Percentiles rank a stretch among this genome's conserved stretches.
phyloP scores from a whole-genome alignment of 1,284 basidiomycete species.

The Apiotrichum domesticum region DNA sequence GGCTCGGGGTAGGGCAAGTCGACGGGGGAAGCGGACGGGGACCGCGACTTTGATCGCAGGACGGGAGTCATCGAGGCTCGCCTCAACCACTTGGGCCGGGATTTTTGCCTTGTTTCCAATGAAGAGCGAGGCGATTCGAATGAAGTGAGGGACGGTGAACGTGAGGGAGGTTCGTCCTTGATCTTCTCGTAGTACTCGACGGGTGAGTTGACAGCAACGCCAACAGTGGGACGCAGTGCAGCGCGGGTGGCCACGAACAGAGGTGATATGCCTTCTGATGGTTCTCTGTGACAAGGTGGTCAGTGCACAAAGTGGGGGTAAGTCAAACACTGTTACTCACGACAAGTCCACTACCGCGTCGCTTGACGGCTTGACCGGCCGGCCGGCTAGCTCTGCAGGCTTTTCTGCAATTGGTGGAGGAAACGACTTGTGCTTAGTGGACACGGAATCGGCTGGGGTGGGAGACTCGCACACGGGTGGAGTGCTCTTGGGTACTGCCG shows the following conservation, averaged over 20 bases:
- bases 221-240: constrained; percentile 25
- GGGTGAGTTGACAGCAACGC: too few species aligned
- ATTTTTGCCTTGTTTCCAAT: constrained; percentile 19
- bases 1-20: constrained; percentile 23
- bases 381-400: constrained; percentile 1
- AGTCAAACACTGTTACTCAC: constrained; percentile 3
- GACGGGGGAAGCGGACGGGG: constrained; percentile 21
- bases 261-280: constrained; percentile 18
- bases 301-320: not conserved
- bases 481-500: not conserved
- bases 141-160: constrained; percentile 1
- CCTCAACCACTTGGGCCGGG: constrained; percentile 39
- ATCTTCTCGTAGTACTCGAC: not conserved
- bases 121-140: constrained; percentile 23
- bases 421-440: constrained; percentile 7
- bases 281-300: constrained; percentile 6
- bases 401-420: constrained; percentile 3
- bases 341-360: constrained; percentile 11
- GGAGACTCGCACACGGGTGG: not conserved
- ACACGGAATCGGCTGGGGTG: not conserved
- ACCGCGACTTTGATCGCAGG: constrained; percentile 31
- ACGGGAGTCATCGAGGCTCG: constrained; percentile 31
- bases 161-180: constrained; percentile 5
- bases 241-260: constrained; percentile 24
- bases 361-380: not conserved